Percentiles rank a stretch among this genome's conserved stretches.
These are phyloP conservation scores for Acanthamoeba royreba DNA, from an alignment of 208 protist genomes.

Conservation along the genomic window DNA sequence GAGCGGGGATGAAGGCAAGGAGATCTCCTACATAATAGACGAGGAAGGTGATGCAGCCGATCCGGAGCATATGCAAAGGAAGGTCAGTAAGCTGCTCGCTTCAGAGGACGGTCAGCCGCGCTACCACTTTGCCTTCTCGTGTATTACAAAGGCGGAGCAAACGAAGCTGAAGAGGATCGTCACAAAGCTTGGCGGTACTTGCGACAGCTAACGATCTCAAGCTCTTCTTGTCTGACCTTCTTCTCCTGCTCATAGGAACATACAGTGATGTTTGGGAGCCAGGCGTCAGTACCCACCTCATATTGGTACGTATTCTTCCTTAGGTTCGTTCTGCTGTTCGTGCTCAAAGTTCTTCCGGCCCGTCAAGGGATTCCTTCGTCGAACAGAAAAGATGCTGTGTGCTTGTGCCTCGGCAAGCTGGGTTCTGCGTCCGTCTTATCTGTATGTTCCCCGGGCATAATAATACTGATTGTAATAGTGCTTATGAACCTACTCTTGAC, in stretches of 20 bases:
- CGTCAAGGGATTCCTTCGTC: neutral
- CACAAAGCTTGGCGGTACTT: neutral
- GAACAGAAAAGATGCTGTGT: constrained; percentile 9
- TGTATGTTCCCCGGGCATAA: neutral
- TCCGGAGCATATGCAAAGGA: neutral
- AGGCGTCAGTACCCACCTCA: neutral
- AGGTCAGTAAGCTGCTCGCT: neutral
- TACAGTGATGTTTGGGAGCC: constrained; percentile 6
- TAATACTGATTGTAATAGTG: no score
- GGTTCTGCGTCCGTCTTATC: neutral
- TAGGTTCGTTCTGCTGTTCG: neutral
- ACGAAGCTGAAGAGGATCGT: neutral
- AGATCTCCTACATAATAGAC: neutral
- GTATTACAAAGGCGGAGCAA: neutral
- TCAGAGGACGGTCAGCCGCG: neutral
- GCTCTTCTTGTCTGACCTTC: no score
- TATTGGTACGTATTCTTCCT: neutral
- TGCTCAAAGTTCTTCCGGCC: neutral
- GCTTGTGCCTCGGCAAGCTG: neutral
- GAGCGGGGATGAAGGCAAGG: no score
- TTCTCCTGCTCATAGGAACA: neutral
- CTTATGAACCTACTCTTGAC: no score
- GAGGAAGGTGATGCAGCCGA: neutral
- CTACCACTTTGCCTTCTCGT: constrained; percentile 23
- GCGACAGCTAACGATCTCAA: no score